Base-by-base conservation (phyloP, 805 yeast genomes). In the Kazachstania viticola region DNA sequence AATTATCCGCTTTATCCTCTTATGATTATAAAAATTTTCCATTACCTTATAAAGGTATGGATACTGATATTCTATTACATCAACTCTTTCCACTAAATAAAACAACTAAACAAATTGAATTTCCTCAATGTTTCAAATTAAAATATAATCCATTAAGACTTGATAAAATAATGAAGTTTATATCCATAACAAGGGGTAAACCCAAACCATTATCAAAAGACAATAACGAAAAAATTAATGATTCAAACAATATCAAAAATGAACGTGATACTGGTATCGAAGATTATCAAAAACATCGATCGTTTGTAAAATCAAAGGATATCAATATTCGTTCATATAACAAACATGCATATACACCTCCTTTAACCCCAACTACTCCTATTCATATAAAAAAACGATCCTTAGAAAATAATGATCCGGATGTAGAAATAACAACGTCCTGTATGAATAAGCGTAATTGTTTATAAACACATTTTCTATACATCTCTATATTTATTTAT, bases 101-200 rank as follows among this genome's bases (percentile, higher is more conserved):
- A 8, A 19, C 22, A 19, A 19, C 7, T 19, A 8, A 8, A 8
- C 7, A 19, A 4, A 41, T 51, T 15, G n/a, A n/a, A n/a, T n/a
- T n/a, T n/a, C 58, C 58, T 15, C 45, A 49, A 13, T 48, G 56
- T 29, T 50, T 53, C 37, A 45, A 43, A 21, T 37, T 48, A 31
- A 53, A 53, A 30, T 51, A 53, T 30, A 31, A 35, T 17, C 19
- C 24, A 15, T 9, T 13, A 14, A 33, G 25, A 12, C 21, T 31
- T 12, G 5, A 13, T 11, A 29, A 26, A 23, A 9, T 28, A 3
- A 28, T 23, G 4, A 4, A 28, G 8, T 32, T 37, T 14, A 31
- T 29, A n/a, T n/a, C n/a, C n/a, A n/a, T n/a, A n/a, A n/a, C n/a
- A n/a, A n/a, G n/a, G n/a, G n/a, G n/a, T n/a, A n/a, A n/a, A n/a